phyloP scores from a whole-genome alignment of 2,329 filamentous ascomycete species.

The Cladosporium austrohemisphaericum region DNA sequence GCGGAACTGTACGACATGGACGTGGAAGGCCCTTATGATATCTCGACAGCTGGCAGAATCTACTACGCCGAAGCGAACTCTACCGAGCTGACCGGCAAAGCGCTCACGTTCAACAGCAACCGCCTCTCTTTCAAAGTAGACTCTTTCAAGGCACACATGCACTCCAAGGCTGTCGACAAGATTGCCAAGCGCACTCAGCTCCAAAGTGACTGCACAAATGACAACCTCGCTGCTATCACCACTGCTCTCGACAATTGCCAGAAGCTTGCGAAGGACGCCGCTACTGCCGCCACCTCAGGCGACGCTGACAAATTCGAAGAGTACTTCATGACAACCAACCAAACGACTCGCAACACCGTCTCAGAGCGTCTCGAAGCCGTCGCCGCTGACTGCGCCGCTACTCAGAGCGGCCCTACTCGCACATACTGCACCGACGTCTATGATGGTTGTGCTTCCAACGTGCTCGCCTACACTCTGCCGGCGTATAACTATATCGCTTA shows the following conservation, averaged over 20 bases:
- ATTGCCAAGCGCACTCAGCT: conserved; percentile 50
- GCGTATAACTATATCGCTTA: conserved; percentile 52
- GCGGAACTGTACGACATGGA: conserved; percentile 47
- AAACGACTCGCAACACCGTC: conserved; percentile 47
- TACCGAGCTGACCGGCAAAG: conserved; percentile 51
- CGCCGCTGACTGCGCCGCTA: conserved; percentile 53
- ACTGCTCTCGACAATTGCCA: conserved; percentile 55
- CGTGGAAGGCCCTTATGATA: conserved; percentile 40
- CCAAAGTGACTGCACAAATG: conserved; percentile 48
- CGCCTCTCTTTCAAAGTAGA: conserved; percentile 56
- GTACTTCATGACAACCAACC: conserved; percentile 58
- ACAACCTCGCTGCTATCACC: conserved; percentile 42
- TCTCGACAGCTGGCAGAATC: conserved; percentile 56
- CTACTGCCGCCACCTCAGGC: conserved; percentile 50
- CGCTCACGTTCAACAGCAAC: conserved; percentile 58
- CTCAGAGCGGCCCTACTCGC: conserved; percentile 46
- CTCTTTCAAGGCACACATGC: conserved; percentile 51
- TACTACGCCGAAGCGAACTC: conserved; percentile 52
- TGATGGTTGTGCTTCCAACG: conserved; percentile 47
- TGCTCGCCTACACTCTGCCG: conserved; percentile 59
- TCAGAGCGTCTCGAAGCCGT: conserved; percentile 50
- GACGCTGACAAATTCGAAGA: conserved; percentile 18
- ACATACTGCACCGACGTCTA: conserved; percentile 61
- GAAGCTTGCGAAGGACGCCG: conserved; percentile 51
- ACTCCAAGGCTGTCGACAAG: conserved; percentile 44